Evolutionary conservation across 345 rosid genomes (phyloP).

Genomic region (Eucalyptus camaldulensis): DNA sequence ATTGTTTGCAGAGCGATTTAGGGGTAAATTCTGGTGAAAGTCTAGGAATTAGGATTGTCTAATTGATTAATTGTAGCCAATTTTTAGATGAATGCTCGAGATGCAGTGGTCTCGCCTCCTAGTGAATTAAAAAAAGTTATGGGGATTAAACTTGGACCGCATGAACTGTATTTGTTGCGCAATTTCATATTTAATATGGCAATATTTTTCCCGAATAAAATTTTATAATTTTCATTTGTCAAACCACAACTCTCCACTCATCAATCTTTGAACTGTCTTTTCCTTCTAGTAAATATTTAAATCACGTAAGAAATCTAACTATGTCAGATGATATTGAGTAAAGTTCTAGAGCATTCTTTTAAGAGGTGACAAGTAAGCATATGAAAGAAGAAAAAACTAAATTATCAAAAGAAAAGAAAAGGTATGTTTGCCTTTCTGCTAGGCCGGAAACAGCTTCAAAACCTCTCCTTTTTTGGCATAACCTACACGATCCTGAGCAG

Average conservation of each 20-base stretch:
- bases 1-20: rapidly evolving
- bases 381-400: too few species aligned
- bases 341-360: too few species aligned
- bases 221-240: neutral
- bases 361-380: too few species aligned
- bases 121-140: too few species aligned
- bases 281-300: neutral
- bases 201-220: rapidly evolving
- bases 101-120: too few species aligned
- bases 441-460: too few species aligned
- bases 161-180: rapidly evolving
- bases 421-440: too few species aligned
- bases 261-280: neutral
- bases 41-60: neutral
- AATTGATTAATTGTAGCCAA: rapidly evolving
- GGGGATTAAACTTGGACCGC: rapidly evolving
- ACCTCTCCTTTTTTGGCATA: too few species aligned
- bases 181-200: neutral
- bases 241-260: neutral
- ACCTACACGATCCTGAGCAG: too few species aligned
- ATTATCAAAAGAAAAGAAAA: too few species aligned
- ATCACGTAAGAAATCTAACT: too few species aligned
- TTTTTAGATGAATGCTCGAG: too few species aligned
- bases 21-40: neutral
- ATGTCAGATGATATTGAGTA: neutral